A percentile compares a stretch with the other conserved stretches of the same genome.
Evolutionary conservation across 2,329 filamentous ascomycete genomes (phyloP).

Genomic region (Aspergillus fructus): DNA sequence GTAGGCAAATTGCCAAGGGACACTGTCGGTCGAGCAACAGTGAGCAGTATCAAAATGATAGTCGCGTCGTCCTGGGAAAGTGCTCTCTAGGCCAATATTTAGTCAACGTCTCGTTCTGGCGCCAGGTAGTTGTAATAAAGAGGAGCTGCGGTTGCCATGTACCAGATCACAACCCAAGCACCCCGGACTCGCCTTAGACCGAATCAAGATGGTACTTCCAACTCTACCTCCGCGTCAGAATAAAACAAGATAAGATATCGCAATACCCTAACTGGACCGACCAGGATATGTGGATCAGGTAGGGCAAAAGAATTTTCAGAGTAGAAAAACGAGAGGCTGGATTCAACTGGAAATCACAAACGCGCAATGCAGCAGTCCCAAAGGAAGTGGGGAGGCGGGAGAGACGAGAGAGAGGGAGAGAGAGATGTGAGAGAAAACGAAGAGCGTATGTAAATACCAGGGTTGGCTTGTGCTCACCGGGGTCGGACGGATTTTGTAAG

Average conservation of each 20-base stretch:
- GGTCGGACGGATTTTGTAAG: conserved; percentile 12
- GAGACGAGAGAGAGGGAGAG: not conserved
- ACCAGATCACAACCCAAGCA: conserved; percentile 4
- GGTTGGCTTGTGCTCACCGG: conserved; percentile 17
- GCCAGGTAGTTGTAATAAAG: conserved; percentile 1
- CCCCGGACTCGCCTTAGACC: conserved; percentile 2
- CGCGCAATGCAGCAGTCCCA: conserved; percentile 8
- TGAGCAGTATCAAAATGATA: not conserved
- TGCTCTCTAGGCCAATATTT: not conserved
- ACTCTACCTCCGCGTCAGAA: conserved; percentile 12
- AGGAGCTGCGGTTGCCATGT: conserved; percentile 13
- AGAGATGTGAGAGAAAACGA: conserved; percentile 6
- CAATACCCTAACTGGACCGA: conserved; percentile 4
- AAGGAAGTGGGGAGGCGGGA: conserved; percentile 5
- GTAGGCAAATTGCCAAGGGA: not conserved
- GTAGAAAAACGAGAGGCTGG: conserved; percentile 5
- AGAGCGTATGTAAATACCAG: conserved; percentile 11
- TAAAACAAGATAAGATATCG: conserved; percentile 4
- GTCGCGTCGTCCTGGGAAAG: not conserved
- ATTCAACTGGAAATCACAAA: conserved; percentile 9
- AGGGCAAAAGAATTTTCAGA: not conserved
- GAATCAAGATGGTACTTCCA: conserved; percentile 3
- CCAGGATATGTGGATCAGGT: not conserved
- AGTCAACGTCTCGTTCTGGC: not conserved
- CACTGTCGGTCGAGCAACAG: not conserved